Evolutionary conservation across 345 rosid species (phyloP).

Genomic region (Gossypium arboreum): DNA sequence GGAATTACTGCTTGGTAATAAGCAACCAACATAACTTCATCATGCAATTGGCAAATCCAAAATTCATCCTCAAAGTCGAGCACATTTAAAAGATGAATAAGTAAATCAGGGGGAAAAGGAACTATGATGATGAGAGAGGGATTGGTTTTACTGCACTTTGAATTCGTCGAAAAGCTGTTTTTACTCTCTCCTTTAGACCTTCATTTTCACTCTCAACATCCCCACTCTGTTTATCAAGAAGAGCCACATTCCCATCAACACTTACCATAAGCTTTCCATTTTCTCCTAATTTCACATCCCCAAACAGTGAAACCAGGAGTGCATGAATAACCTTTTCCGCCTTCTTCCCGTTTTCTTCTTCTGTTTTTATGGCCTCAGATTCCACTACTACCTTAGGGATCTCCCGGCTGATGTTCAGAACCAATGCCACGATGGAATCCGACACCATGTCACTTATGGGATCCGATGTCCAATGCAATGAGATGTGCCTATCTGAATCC

Average conservation of each 20-base stretch:
- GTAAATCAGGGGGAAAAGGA: background rate
- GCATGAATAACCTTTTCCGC: conserved; percentile 77
- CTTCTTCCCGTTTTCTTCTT: conserved; percentile 66
- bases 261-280: conserved; percentile 65
- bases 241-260: conserved; percentile 76
- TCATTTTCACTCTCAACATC: conserved; percentile 85
- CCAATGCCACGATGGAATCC: conserved; percentile 81
- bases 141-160: conserved; percentile 79
- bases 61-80: background rate
- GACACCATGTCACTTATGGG: conserved; percentile 93
- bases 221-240: conserved; percentile 75
- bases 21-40: background rate
- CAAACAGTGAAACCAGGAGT: conserved; percentile 79
- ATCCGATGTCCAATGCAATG: conserved; percentile 82
- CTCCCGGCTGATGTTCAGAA: conserved; percentile 69
- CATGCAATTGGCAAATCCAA: background rate
- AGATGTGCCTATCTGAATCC: conserved; percentile 79
- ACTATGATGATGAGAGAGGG: conserved; percentile 44
- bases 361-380: conserved; percentile 47
- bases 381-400: conserved; percentile 69
- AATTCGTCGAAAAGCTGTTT: conserved; percentile 55
- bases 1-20: background rate
- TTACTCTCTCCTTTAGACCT: conserved; percentile 82
- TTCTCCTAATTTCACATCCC: conserved; percentile 82
- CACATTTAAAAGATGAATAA: background rate